Evolutionary conservation across 1,139 yeast genomes (phyloP).

Genomic region (Taphrina wiesneri): DNA sequence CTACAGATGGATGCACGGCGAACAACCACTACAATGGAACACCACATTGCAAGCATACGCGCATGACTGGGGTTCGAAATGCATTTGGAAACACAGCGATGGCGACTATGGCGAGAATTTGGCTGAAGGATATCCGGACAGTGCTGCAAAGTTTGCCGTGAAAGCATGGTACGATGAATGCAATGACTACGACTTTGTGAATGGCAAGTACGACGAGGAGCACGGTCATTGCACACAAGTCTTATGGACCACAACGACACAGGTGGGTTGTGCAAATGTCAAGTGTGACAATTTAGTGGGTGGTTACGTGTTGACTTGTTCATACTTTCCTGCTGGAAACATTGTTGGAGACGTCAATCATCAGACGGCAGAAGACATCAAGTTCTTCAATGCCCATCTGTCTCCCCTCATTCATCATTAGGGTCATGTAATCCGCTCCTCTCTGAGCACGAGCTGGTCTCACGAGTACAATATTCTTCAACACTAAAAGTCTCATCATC

Average conservation of each 20-base stretch:
- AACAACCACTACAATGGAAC: constrained; percentile 2
- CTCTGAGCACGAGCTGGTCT: not conserved
- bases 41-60: constrained; percentile 1
- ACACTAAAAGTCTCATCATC: too few relatives aligned
- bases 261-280: constrained; percentile 61
- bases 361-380: not conserved
- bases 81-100: constrained; percentile 4
- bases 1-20: constrained; percentile 5
- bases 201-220: constrained; percentile 6
- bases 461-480: too few relatives aligned
- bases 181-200: not conserved
- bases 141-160: not conserved
- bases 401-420: not conserved
- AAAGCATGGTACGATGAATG: constrained; percentile 28
- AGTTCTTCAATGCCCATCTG: not conserved
- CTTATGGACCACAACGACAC: constrained; percentile 64
- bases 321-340: constrained; percentile 7
- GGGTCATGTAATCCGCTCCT: not conserved
- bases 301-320: not conserved
- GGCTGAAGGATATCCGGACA: constrained; percentile 1
- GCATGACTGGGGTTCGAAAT: not conserved
- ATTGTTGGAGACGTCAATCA: constrained; percentile 1
- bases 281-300: not conserved
- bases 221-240: constrained; percentile 69
- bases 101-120: constrained; percentile 25